Base-by-base conservation (phyloP, 106 monocot species). In the Narthecium ossifragum region DNA sequence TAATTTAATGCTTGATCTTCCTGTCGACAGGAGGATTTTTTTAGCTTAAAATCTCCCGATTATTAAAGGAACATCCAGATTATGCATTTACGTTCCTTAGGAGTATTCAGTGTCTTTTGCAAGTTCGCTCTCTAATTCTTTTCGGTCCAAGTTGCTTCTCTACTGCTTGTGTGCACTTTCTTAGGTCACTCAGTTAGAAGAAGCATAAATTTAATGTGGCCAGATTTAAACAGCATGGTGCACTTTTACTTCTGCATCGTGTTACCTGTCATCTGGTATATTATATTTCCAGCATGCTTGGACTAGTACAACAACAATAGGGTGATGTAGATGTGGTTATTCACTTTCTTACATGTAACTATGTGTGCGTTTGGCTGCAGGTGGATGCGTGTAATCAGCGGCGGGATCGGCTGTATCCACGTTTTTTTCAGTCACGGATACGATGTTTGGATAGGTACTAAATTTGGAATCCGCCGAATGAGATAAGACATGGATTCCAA, bases 181-280 rank as follows among this genome's bases (percentile, higher is more conserved):
- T 4, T 41, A 26, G 40, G 63, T 50, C 33, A 50, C 61, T 53
- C 13, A n/a, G 5, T 12, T 31, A 25, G 7, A 18, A 18, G 40
- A 67, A 67, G 67, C 67, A 74, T 68, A 67, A 14, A 61, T 61
- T 40, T 15, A 39, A 36, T 49, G 23, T 17, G 0, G 49, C 49
- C 49, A 49, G 49, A 22, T 22, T 49, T 49, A 1, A 49, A 49
- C 49, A 49, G 49, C 49, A 49, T 49, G 49, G 23, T 49, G 49
- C 8, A 4, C n/a, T 66, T 30, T 55, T 6, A 24, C 13, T 34
- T 2, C 61, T 25, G 53, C 67, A 67, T 67, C 60, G 34, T 74
- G 74, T 53, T 74, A 74, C 61, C 74, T 74, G 55, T 74, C 74
- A 67, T 37, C 73, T 74, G 73, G 74, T 54, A 67, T 3, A 46